phyloP scores from a whole-genome alignment of 169 alveolate species.

The Plasmodium reichenowi region DNA sequence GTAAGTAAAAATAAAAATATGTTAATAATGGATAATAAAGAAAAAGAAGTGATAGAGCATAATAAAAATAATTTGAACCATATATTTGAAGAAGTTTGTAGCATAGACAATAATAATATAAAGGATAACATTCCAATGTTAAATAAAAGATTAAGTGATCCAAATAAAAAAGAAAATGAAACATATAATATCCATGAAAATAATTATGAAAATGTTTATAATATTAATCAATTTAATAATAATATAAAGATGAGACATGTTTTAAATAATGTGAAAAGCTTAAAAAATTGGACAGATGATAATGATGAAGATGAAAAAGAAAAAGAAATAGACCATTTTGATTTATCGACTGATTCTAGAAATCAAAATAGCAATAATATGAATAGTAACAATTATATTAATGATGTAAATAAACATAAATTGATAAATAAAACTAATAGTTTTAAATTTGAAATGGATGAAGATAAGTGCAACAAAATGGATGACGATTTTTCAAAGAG shows the following conservation, averaged over 20 bases:
- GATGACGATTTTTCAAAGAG: conserved; percentile 1
- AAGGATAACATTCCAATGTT: neutral
- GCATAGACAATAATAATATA: too few species aligned
- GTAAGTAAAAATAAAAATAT: too few species aligned
- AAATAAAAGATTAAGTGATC: neutral
- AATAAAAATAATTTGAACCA: too few species aligned
- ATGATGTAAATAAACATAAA: too few species aligned
- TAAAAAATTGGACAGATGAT: neutral
- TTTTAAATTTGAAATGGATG: neutral
- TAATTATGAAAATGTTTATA: too few species aligned
- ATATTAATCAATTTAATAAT: too few species aligned
- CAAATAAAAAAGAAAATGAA: conserved; percentile 1
- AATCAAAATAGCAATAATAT: conserved; percentile 1
- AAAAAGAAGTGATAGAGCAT: neutral
- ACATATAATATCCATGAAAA: neutral
- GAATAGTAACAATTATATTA: neutral
- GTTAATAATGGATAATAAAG: neutral
- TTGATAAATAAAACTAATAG: too few species aligned
- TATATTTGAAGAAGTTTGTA: too few species aligned
- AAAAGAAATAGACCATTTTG: neutral
- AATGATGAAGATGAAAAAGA: conserved; percentile 11
- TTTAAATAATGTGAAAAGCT: neutral
- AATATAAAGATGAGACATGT: neutral
- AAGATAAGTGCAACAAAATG: neutral
- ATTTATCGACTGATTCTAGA: neutral